Evolutionary conservation across 2,329 filamentous ascomycete genomes (phyloP).

Genomic region (Colletotrichum chrysophilum): DNA sequence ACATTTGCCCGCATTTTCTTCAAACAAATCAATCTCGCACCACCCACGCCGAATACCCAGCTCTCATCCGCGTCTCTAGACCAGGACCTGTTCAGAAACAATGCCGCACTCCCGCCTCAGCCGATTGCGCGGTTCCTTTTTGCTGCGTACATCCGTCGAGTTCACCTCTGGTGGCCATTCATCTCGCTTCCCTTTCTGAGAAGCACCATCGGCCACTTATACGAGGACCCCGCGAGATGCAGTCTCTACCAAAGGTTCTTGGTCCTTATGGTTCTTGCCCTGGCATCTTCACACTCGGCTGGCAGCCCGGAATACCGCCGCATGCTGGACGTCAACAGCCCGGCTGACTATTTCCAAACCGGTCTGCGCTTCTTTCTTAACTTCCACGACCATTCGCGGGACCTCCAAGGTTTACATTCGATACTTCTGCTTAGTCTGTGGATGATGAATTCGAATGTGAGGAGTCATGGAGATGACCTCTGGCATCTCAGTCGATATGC

Average conservation of each 20-base stretch:
- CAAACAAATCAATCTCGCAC: conserved; percentile 24
- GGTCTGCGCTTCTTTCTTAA: conserved; percentile 24
- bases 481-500: conserved; percentile 30
- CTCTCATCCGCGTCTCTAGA: background rate
- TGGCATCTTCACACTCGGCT: conserved; percentile 20
- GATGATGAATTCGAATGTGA: conserved; percentile 27
- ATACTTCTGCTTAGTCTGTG: conserved; percentile 27
- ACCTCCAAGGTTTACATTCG: conserved; percentile 24
- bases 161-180: conserved; percentile 33
- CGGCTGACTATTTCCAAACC: conserved; percentile 26
- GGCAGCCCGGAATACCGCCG: conserved; percentile 18
- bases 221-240: conserved; percentile 18
- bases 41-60: background rate
- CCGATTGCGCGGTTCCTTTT: conserved; percentile 21
- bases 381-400: conserved; percentile 23
- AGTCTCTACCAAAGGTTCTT: conserved; percentile 23
- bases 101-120: conserved; percentile 26
- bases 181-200: conserved; percentile 24
- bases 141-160: conserved; percentile 23
- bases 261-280: conserved; percentile 22
- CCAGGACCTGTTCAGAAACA: background rate
- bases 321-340: conserved; percentile 27
- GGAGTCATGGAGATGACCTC: conserved; percentile 25
- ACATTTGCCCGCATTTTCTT: conserved; percentile 31
- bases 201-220: conserved; percentile 13